Base-by-base conservation (phyloP, 352 stramenopile species). In the Pythium chondricola region DNA sequence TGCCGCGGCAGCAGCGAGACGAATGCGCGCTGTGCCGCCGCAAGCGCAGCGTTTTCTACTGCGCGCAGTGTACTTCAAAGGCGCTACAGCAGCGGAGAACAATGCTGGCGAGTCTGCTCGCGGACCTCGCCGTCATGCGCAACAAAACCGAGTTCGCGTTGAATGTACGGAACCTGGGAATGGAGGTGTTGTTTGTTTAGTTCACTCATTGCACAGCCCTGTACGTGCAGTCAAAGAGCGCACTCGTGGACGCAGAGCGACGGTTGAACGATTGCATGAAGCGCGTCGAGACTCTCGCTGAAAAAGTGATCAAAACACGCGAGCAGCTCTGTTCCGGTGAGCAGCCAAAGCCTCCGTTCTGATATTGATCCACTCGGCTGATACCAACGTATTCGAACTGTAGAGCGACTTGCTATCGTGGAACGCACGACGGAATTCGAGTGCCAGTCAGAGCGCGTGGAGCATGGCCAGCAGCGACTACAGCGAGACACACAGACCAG, bases 71-170 rank as follows among this genome's bases (percentile, higher is more conserved):
- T 53, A 81, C 75, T 20, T 74, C 62, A 32, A 69, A 70, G 37
- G 68, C 79, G 65, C 56, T 93, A 40, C 82, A 93, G 52, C 76
- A 90, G 52, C 73, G 79, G 37, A 65, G 77, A 43, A 89, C 75
- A 7, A 90, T 91, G 74, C 48, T 93, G 17, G 57, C 65, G 7
- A 79, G 70, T 9, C 63, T 93, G 24, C 75, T 87, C 45, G 82
- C 82, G 3, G 82, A 93, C 43, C 70, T 93, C 35, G 74, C 77
- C 2, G 77, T 91, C 41, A 57, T 91, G 47, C 75, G 79, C 48
- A 85, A 88, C 53, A 91, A 93, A 54, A 73, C 75, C 21, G 74
- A 82, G 59, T 76, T 69, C 30, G 67, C 77, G 26, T 61, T 89
- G 26, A 81, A 70, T 25, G 76, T 89, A 44, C 41, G 71, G n/a